Evolutionary conservation across 768 basidiomycete genomes (phyloP).

Genomic region (Mycena metata): DNA sequence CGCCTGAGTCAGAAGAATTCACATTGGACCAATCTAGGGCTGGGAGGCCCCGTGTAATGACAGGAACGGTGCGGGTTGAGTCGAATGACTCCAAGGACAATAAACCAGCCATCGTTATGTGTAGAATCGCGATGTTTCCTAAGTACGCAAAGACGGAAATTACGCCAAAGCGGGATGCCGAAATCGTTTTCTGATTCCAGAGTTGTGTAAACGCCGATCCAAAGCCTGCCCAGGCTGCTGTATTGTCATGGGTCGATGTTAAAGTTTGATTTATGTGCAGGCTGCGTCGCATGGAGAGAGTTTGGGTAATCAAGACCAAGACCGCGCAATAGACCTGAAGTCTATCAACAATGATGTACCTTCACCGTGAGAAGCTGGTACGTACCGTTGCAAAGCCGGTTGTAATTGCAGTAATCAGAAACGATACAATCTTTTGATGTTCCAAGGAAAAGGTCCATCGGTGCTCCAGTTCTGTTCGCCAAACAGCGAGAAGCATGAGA

Average conservation of each 20-base stretch:
- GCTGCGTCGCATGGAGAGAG: too few species aligned
- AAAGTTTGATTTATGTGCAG: too few species aligned
- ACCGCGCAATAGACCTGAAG: too few species aligned
- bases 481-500: slow-evolving; percentile 15
- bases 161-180: not conserved
- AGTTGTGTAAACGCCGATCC: too few species aligned
- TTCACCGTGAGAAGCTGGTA: too few species aligned
- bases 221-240: too few species aligned
- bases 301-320: too few species aligned
- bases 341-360: too few species aligned
- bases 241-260: too few species aligned
- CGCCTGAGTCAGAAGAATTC: not conserved
- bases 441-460: slow-evolving; percentile 6
- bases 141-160: not conserved
- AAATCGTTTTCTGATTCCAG: not conserved
- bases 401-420: too few species aligned
- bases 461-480: slow-evolving; percentile 7
- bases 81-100: slow-evolving; percentile 7
- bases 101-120: slow-evolving; percentile 3
- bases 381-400: too few species aligned
- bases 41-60: not conserved
- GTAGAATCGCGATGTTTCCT: not conserved
- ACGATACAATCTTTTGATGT: too few species aligned
- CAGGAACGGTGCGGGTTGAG: not conserved
- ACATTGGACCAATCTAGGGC: slow-evolving; percentile 9